Conservation (phyloP, 306 rosid species). For the Alnus glutinosa region DNA sequence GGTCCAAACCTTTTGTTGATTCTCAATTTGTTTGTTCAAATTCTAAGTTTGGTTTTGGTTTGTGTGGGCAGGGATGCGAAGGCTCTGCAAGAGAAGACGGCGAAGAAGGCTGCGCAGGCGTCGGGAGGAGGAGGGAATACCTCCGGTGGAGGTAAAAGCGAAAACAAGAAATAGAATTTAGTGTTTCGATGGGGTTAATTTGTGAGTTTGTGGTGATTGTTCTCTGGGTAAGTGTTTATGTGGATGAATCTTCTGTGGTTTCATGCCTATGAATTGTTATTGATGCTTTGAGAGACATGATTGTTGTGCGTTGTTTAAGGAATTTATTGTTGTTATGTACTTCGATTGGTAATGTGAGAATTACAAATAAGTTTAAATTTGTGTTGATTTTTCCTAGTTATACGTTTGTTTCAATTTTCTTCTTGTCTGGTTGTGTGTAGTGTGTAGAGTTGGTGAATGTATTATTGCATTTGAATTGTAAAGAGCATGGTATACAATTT, state of each 20-base stretch:
- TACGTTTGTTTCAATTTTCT: background rate
- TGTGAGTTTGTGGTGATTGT: background rate
- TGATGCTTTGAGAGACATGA: background rate
- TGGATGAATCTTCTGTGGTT: background rate
- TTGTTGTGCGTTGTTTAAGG: background rate
- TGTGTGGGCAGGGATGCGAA: slow-evolving; percentile 10
- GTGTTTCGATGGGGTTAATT: background rate
- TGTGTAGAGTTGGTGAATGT: background rate
- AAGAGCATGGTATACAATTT: background rate
- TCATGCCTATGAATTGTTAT: background rate
- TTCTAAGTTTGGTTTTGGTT: background rate
- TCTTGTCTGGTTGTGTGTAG: background rate
- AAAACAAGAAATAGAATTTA: background rate
- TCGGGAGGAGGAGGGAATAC: background rate
- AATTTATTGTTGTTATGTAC: slow-evolving; percentile 2
- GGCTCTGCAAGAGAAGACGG: slow-evolving; percentile 1
- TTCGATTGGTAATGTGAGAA: background rate
- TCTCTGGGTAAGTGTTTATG: background rate
- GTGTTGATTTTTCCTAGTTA: background rate
- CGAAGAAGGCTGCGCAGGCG: slow-evolving; percentile 6
- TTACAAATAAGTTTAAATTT: background rate
- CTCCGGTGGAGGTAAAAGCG: slow-evolving; percentile 12
- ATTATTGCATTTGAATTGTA: background rate
- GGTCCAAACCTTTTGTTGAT: slow-evolving; percentile 17
- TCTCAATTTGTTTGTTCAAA: no score